Base-by-base conservation (phyloP, 2,329 filamentous ascomycete species). In the Cadophora sp. region DNA sequence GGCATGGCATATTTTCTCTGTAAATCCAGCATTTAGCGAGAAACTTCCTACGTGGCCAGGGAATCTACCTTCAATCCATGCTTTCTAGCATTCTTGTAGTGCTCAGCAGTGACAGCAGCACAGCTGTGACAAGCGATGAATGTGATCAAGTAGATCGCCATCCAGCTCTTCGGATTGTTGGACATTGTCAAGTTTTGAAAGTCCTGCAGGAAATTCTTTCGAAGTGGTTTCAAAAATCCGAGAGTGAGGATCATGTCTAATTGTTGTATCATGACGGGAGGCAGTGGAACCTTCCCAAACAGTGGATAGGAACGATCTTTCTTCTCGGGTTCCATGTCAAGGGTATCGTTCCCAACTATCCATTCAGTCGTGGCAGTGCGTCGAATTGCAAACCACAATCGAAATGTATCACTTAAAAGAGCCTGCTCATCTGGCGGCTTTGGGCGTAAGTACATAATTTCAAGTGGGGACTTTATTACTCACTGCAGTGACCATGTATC, bases 41-140 rank as follows among this genome's bases (percentile, higher is more conserved):
- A 19, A 31, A 29, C 27, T 11, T 55, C 50, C 27, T 2, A 62
- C 12, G 8, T 31, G 27, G 24, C 7, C 27, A 5, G 16, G 31
- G 37, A 9, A 55, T 14, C n/a, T 66, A 62, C 64, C 46, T 51
- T 43, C 19, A 66, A 48, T 14, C 55, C 85, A 82, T 74, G 87
- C 82, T 71, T 87, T 81, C 51, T 87, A 86, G 76, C 85, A 89
- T 43, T 84, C 84, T 89, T 56, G 89, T 85, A 64, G 24, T 64
- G 59, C 26, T 67, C 60, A 22, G 51, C 60, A 1, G 65, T 63
- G 53, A 90, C 81, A 19, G 87, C 82, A 64, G 65, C 50, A 24
- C 87, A 84, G 72, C 89, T 90, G 77, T 90, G 87, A 62, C 90
- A 79, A 67, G 89, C 77, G 66, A 90, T 87, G 71, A 89, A 89